Evolutionary conservation across 2,329 filamentous ascomycete species (phyloP).

Genomic region (Alternaria gansuensis): DNA sequence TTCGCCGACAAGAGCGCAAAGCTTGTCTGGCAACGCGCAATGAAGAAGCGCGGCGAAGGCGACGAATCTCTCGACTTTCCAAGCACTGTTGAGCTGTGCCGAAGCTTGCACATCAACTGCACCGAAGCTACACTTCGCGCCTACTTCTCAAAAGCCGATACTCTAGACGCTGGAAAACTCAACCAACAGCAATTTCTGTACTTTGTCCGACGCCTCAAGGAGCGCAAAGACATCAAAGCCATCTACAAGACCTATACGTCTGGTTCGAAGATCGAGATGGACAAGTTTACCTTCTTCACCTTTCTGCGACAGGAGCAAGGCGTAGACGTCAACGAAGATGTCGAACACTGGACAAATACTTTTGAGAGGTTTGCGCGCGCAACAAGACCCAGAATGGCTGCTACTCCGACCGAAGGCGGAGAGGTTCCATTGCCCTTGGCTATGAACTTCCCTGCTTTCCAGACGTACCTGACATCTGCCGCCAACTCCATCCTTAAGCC

Average conservation of each 20-base stretch:
- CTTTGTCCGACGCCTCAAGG: conserved; percentile 84
- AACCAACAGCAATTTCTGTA: conserved; percentile 82
- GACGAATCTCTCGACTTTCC: conserved; percentile 78
- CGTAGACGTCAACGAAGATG: conserved; percentile 75
- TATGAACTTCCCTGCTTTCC: conserved; percentile 82
- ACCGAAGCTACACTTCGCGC: conserved; percentile 75
- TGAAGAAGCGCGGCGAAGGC: conserved; percentile 70
- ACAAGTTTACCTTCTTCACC: conserved; percentile 73
- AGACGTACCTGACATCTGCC: conserved; percentile 59
- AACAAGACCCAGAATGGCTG: conserved; percentile 47
- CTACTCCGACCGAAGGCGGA: conserved; percentile 51
- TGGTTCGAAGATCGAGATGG: conserved; percentile 70
- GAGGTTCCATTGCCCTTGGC: conserved; percentile 58
- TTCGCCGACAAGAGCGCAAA: conserved; percentile 78
- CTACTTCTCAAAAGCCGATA: conserved; percentile 78
- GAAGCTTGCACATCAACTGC: conserved; percentile 90
- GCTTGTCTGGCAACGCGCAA: conserved; percentile 86
- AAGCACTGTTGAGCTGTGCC: conserved; percentile 84
- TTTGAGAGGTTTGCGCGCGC: conserved; percentile 72
- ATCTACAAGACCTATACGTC: conserved; percentile 70
- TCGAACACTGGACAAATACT: conserved; percentile 71
- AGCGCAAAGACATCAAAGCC: conserved; percentile 78
- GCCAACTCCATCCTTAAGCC: conserved; percentile 73
- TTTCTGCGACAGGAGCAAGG: conserved; percentile 80
- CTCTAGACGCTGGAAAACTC: conserved; percentile 69